phyloP scores from a whole-genome alignment of 768 basidiomycete genomes.

The Mycena amicta region DNA sequence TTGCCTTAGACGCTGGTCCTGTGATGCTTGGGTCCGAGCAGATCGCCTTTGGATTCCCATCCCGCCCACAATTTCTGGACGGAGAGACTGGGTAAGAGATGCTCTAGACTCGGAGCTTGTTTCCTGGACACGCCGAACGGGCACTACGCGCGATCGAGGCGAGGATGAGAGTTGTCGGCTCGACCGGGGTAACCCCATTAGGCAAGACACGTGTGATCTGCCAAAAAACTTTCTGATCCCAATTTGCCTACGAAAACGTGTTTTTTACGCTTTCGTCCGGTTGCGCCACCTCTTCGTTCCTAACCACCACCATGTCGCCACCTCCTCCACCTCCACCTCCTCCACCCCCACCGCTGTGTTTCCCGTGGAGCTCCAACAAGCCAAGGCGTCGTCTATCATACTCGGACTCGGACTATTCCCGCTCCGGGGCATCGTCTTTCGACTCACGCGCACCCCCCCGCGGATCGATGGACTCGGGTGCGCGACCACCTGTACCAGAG shows the following conservation, averaged over 20 bases:
- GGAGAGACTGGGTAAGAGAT: neutral
- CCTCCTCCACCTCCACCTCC: slow-evolving; percentile 51
- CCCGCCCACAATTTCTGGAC: no score
- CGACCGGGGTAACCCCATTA: neutral
- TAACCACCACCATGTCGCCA: slow-evolving; percentile 38
- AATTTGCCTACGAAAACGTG: neutral
- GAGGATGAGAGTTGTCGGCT: neutral
- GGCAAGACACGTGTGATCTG: slow-evolving; percentile 10
- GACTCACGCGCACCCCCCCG: slow-evolving; percentile 10
- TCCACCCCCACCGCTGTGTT: slow-evolving; percentile 57
- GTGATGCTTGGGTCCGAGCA: neutral
- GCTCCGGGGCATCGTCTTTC: slow-evolving; percentile 14
- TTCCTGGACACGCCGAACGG: neutral
- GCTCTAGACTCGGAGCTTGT: neutral
- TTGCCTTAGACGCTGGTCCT: neutral
- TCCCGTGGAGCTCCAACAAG: slow-evolving; percentile 59
- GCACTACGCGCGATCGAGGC: no score
- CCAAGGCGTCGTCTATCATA: slow-evolving; percentile 50
- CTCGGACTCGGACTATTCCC: slow-evolving; percentile 39
- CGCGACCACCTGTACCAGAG: slow-evolving; percentile 24
- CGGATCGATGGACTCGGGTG: slow-evolving; percentile 26
- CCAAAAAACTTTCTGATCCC: neutral
- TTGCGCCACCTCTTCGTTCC: slow-evolving; percentile 21
- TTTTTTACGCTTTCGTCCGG: neutral
- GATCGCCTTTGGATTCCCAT: neutral